Evolutionary conservation across 805 yeast genomes (phyloP).

Genomic region (Debaryomyces prosopidis): DNA sequence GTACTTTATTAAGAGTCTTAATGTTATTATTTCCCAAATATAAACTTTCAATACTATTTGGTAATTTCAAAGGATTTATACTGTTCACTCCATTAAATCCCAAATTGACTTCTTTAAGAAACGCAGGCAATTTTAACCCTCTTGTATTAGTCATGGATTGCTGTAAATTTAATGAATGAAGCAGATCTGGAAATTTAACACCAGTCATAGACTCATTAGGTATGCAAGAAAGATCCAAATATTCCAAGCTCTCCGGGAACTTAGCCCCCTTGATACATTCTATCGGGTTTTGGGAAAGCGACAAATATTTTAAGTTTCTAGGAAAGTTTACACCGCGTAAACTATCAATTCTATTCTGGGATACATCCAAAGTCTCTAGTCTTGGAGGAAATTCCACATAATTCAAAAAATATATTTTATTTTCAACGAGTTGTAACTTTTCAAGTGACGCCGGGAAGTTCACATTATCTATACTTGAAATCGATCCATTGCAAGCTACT

Average conservation of each 20-base stretch:
- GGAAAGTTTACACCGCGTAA: constrained; percentile 41
- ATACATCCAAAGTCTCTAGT: constrained; percentile 32
- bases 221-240: constrained; percentile 41
- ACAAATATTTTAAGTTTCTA: constrained; percentile 24
- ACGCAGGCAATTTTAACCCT: constrained; percentile 41
- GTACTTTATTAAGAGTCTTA: constrained; percentile 44
- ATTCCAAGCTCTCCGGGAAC: constrained; percentile 37
- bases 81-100: constrained; percentile 44
- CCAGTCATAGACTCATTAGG: constrained; percentile 50
- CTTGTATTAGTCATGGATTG: constrained; percentile 46
- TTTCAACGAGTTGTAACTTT: constrained; percentile 34
- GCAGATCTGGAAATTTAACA: constrained; percentile 44
- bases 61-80: constrained; percentile 44
- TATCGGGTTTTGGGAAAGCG: constrained; percentile 40
- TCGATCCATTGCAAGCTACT: constrained; percentile 34
- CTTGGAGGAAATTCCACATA: constrained; percentile 38
- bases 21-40: constrained; percentile 41
- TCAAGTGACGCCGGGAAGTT: constrained; percentile 34
- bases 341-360: constrained; percentile 41
- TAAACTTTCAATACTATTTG: constrained; percentile 38
- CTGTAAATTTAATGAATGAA: constrained; percentile 37
- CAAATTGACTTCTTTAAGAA: constrained; percentile 29
- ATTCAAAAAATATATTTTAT: constrained; percentile 38
- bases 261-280: constrained; percentile 42
- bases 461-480: constrained; percentile 36